Base-by-base conservation (phyloP, 441 rosid genomes). In the Erysimum cheiri region DNA sequence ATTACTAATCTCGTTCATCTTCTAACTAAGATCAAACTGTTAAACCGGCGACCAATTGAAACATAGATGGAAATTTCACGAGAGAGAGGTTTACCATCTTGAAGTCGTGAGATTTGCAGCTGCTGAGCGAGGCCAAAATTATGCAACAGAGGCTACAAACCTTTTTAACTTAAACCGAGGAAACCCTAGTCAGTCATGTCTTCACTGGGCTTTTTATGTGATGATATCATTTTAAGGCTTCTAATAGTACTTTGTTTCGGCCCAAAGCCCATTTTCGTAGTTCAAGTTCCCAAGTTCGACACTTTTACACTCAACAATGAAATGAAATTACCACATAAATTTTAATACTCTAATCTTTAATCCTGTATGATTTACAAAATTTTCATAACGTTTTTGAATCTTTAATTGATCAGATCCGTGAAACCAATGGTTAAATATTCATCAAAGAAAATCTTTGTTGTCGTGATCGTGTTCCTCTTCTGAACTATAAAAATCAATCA, bases 1-100 rank as follows among this genome's bases (percentile, higher is more conserved):
- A 74, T 69, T 29, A 24, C 0, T 62, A 37, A 13, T 1, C 55
- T 39, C 14, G 1, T 55, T 12, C 5, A 62, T 14, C 17, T 60
- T 22, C 52, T 36, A 47, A 47, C 55, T 24, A 12, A 41, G 11
- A 48, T 54, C 37, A 36, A 19, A 14, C 22, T 13, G 11, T 26
- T n/a, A 64, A 41, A 9, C 15, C 3, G 26, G 6, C 15, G 2
- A 70, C 3, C 1, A 15, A 31, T 46, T 22, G 6, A 7, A 35
- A 50, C 4, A 13, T 33, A 26, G 3, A 13, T 39, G 22, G 19
- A 7, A 13, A 2, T 29, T 3, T 1, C 24, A 8, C 2, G 31
- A n/a, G 60, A 50, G 43, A 36, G 49, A 29, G 7, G 33, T 43
- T 69, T 24, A 75, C 79, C 79, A 75, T 75, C 71, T 69, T 70